phyloP scores from a whole-genome alignment of 164 flowering plant species.

The Vitis riparia region DNA sequence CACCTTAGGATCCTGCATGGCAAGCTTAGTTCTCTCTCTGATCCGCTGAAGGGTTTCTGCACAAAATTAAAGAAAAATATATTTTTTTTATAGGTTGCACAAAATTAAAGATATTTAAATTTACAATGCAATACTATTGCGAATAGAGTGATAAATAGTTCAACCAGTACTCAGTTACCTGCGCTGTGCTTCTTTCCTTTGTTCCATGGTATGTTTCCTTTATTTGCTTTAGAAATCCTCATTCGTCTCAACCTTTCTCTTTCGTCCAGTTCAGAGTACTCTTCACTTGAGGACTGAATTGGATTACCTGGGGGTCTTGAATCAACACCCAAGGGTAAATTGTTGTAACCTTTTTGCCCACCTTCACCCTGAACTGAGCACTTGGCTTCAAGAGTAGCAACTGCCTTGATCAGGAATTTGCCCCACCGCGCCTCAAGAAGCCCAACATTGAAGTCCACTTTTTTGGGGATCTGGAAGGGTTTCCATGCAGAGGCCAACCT shows the following conservation, averaged over 20 bases:
- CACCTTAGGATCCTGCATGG: slow-evolving; percentile 92
- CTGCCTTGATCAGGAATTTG: slow-evolving; percentile 45
- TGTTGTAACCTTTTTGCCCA: slow-evolving; percentile 11
- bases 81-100: background rate
- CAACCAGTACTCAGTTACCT: slow-evolving; percentile 37
- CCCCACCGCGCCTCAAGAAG: slow-evolving; percentile 15
- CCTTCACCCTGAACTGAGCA: slow-evolving; percentile 25
- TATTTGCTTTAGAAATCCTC: slow-evolving; percentile 91
- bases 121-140: background rate
- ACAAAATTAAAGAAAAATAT: slow-evolving; percentile 7
- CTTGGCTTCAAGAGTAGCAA: slow-evolving; percentile 62
- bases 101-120: background rate
- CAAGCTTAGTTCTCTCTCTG: slow-evolving; percentile 66
- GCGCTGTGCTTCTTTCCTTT: slow-evolving; percentile 93
- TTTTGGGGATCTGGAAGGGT: slow-evolving; percentile 26
- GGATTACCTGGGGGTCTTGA: slow-evolving; percentile 14
- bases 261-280: slow-evolving; percentile 40
- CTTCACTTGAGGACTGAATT: slow-evolving; percentile 28
- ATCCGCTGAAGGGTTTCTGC: slow-evolving; percentile 84
- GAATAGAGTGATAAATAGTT: background rate
- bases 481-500: slow-evolving; percentile 34
- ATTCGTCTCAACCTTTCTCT: slow-evolving; percentile 72
- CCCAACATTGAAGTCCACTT: slow-evolving; percentile 19
- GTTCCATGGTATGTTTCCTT: slow-evolving; percentile 94
- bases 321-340: slow-evolving; percentile 20